These are phyloP conservation scores for Theileria parva DNA, from an alignment of 169 alveolate species.

Conservation along the genomic window DNA sequence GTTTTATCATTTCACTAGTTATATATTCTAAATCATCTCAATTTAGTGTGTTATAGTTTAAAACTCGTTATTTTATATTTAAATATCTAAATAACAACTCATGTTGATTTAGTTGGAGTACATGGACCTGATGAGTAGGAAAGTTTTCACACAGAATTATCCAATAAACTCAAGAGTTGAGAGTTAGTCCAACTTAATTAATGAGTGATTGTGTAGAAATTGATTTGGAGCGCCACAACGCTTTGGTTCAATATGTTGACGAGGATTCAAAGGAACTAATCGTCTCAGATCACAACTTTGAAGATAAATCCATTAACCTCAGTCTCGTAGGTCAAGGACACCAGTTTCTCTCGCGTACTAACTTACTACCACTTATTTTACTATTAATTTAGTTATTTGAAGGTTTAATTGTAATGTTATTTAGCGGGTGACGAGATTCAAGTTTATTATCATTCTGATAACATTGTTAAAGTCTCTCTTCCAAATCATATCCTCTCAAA, in stretches of 20 bases:
- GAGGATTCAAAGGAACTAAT: constrained; percentile 48
- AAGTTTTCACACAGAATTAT: constrained; percentile 39
- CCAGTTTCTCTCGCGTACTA: not conserved
- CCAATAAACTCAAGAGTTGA: constrained; percentile 65
- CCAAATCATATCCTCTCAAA: constrained; percentile 43
- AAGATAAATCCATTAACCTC: constrained; percentile 36
- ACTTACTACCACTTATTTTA: not conserved
- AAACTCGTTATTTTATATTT: no score
- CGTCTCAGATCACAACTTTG: constrained; percentile 58
- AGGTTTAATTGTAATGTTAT: not conserved
- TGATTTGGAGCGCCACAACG: constrained; percentile 35
- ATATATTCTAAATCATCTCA: no score
- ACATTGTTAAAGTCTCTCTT: constrained; percentile 50
- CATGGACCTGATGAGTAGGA: constrained; percentile 49
- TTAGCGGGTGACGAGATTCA: constrained; percentile 60
- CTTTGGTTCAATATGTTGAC: constrained; percentile 56
- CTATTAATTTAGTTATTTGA: not conserved
- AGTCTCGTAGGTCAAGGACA: constrained; percentile 39
- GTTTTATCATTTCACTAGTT: not conserved
- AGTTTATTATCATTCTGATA: constrained; percentile 40
- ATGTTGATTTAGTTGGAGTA: constrained; percentile 26
- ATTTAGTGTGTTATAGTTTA: no score
- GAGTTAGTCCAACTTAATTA: constrained; percentile 2
- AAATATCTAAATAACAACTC: no score
- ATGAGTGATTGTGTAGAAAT: constrained; percentile 19